Base-by-base conservation (phyloP, 805 yeast species). In the Soucietia sequanensis region DNA sequence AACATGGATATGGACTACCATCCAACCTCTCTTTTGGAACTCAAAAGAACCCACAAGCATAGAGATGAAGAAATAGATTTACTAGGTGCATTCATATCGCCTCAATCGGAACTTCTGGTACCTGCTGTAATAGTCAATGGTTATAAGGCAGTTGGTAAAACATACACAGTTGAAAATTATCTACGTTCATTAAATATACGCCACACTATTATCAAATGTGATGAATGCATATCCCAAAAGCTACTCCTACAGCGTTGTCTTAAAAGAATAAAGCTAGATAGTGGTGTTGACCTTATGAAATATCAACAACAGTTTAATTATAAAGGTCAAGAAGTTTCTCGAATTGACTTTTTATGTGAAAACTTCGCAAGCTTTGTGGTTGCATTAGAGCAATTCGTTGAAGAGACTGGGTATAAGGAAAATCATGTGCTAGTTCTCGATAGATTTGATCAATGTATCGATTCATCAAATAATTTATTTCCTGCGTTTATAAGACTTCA, bases 71-170 rank as follows among this genome's bases (percentile, higher is more conserved):
- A 75, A 44, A 35, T 65, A 14, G 60, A 53, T 7, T 48, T 69
- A 7, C 43, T 75, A 13, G 43, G 52, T 22, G 50, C 68, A 0
- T 70, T 62, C 33, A 34, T 75, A 1, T 48, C 60, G 6, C 49
- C 50, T 7, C 57, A 61, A 13, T 18, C 46, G 1, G 44, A 37
- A 3, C 22, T 50, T 2, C 57, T 62, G 53, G 55, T 60, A 0
- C 65, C 72, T 1, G 49, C 65, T 5, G 30, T 75, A 8, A 48
- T 72, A 2, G 60, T 75, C 3, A 77, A 73, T 45, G 81, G 81
- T 0, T 63, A 68, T 37, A 58, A 65, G 34, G 64, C 78, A 1
- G 56, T 71, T 12, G 81, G 81, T 0, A 76, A 76, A 44, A 54
- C 78, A 2, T 56, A 53, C 35, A 59, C 67, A 1, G 52, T 75